Evolutionary conservation across 768 basidiomycete species (phyloP), one percentile per base, ranked within the genome.

Genomic region (Rhizopogon roseolus): DNA sequence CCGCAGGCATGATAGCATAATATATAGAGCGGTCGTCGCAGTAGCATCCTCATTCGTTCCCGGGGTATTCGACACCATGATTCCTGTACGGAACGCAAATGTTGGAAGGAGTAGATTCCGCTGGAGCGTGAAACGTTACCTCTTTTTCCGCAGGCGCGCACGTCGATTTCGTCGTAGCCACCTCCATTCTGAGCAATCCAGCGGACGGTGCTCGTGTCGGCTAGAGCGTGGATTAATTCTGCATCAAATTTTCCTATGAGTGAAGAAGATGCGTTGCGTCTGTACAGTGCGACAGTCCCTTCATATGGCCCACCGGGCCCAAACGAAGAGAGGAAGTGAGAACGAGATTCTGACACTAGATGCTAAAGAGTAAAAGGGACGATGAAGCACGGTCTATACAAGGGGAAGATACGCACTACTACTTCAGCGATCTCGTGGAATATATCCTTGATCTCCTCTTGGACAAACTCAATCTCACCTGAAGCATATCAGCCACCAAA

Each of bases 181-280:
- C 91, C 88, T 9, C 90, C 90, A 54, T 91, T 93, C 68, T 92
- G 90, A 6, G 85, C 87, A 62, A 93, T 88, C 84, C 86, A 91
- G 64, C 84, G 84, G 50, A 92, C 77, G 22, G 71, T 74, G 1
- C 73, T 57, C 22, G 72, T 74, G 17, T 49, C 56, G 1, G 90
- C 82, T 7, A 93, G 73, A 0, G 76, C 79, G 43, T 77, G 67
- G 58, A 95, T 79, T 54, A 95, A 74, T 57, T 84, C 84, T 62
- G 79, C 78, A 66, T 95, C 88, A 62, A 90, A 91, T n/a, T 79
- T 71, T 19, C 88, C 90, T 61, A 90, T 82, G 49, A 71, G 70
- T 53, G 74, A 69, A 11, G 81, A 73, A 25, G 85, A 86, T 28
- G 74, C 70, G 68, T 88, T 87, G 66, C 88, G 82, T 42, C 88